phyloP scores from a whole-genome alignment of 148 eudicot species.

The Silene uniflora region DNA sequence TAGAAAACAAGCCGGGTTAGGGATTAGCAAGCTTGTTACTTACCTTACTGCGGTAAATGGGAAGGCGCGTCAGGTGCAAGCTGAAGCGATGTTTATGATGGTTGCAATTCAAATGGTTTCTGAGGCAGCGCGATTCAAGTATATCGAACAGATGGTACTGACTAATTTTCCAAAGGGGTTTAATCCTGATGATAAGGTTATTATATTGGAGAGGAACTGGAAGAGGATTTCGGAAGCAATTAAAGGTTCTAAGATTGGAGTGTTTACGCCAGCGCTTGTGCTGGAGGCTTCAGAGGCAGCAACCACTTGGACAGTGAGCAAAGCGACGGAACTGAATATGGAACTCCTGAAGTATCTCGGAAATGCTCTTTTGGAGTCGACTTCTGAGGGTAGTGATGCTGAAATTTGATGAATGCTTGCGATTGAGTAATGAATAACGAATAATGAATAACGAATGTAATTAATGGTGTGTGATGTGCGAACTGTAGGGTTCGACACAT shows the following conservation, averaged over 20 bases:
- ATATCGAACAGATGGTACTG: not conserved
- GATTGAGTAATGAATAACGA: too few species aligned
- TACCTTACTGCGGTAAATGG: not conserved
- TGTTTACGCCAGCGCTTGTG: not conserved
- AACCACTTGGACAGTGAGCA: not conserved
- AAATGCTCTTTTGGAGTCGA: too few species aligned
- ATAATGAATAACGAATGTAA: too few species aligned
- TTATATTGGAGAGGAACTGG: not conserved
- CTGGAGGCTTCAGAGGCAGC: not conserved
- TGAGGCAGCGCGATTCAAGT: not conserved
- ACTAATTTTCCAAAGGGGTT: not conserved
- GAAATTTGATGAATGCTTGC: too few species aligned
- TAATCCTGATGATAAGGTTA: not conserved
- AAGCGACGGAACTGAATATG: not conserved
- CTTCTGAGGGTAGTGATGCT: too few species aligned
- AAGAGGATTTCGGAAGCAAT: not conserved
- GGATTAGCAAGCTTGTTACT: not conserved
- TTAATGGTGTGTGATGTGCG: too few species aligned
- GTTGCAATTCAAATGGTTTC: conserved; percentile 6
- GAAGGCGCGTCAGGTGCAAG: not conserved
- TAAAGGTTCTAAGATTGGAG: not conserved
- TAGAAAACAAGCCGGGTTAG: not conserved
- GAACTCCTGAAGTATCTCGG: not conserved
- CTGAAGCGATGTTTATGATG: not conserved
- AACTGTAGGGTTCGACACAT: too few species aligned